These are phyloP conservation scores for Tuctoria greenei DNA, from an alignment of 176 grass and related monocot species.

Conservation along the genomic window DNA sequence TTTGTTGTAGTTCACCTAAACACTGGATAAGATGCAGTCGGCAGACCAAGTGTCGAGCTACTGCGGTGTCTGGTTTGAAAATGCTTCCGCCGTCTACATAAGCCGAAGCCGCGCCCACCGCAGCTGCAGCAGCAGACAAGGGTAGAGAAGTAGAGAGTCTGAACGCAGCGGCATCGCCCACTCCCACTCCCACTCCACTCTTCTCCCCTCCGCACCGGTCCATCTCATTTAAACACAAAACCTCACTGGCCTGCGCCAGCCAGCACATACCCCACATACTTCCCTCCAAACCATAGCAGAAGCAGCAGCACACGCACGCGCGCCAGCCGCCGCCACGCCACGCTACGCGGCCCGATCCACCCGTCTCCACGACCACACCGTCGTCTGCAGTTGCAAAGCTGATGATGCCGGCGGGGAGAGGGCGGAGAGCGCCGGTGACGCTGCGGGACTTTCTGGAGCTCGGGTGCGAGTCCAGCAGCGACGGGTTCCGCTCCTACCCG, in stretches of 20 bases:
- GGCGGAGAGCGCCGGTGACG: slow-evolving; percentile 41
- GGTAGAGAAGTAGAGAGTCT: neutral
- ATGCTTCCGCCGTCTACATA: neutral
- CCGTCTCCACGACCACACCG: no score
- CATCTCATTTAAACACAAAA: slow-evolving; percentile 14
- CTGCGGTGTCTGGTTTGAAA: neutral
- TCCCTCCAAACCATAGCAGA: neutral
- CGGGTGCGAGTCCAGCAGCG: slow-evolving; percentile 52
- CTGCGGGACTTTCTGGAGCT: slow-evolving; percentile 80
- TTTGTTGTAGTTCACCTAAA: slow-evolving; percentile 20
- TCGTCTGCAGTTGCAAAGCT: no score
- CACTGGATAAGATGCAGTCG: neutral
- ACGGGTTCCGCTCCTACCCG: slow-evolving; percentile 69
- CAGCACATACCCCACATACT: neutral
- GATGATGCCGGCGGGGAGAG: neutral
- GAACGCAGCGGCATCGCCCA: neutral
- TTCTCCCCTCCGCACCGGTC: neutral
- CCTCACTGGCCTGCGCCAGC: slow-evolving; percentile 7
- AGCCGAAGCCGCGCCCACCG: neutral
- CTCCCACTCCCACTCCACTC: slow-evolving; percentile 35
- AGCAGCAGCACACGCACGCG: neutral
- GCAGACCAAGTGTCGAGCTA: neutral
- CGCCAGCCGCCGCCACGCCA: no score
- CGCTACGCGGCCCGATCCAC: no score
- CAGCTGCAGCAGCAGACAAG: neutral